Evolutionary conservation across 257 asterid genomes (phyloP), one percentile per base, ranked within the genome.

Genomic region (Knoxia roxburghii): DNA sequence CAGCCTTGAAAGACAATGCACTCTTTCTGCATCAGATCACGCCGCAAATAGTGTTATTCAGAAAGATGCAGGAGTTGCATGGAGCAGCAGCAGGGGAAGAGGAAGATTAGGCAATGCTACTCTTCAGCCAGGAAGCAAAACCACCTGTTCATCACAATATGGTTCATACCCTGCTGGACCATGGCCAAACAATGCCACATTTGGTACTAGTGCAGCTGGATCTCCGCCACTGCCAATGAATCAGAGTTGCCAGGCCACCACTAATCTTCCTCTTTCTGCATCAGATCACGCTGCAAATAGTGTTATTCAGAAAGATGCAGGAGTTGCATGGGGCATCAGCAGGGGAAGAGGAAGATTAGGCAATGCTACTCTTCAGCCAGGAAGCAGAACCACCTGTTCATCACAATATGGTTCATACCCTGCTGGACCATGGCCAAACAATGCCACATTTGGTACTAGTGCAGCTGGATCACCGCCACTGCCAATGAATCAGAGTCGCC

Each of bases 21-120:
- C 10, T 5, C 4, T 8, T 57, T 10, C 43, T 57, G 24, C 13
- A 30, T 57, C 63, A 30, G 15, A 18, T 30, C 37, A 17, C 18
- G 45, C 7, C 64, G 13, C 26, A 26, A 58, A 45, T 30, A 26
- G 55, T 30, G 6, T 11, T 6, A 4, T 27, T 27, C 39, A 55
- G 39, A 55, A 0, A 14, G 37, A 29, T 32, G 43, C 63, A 29
- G 63, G 43, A 32, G 4, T 15, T 57, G 63, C 41, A 57, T 29
- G 63, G 63, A 41, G 63, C 26, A 57, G 63, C 41, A 41, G 63
- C 15, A 57, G 63, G 43, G 63, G 63, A 15, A 57, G 63, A 15
- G 63, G 63, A 29, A 30, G 24, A 11, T 57, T 14, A 6, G 43
- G 26, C 30, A 37, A 32, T 57, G 15, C 41, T 32, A 0, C 24